phyloP scores from a whole-genome alignment of 2,329 filamentous ascomycete species.

The Alternaria sp. region DNA sequence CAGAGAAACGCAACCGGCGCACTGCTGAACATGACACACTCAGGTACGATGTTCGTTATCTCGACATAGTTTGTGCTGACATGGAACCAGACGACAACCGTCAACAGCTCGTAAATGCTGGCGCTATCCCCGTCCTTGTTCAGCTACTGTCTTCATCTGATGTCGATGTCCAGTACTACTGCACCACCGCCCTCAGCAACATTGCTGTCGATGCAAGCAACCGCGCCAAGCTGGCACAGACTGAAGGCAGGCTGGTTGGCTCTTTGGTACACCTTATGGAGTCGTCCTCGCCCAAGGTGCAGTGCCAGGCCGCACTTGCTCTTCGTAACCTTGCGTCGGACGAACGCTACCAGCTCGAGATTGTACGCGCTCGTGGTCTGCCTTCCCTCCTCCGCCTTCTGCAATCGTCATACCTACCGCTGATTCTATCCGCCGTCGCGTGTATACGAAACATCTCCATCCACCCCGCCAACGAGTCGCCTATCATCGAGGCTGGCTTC shows the following conservation, averaged over 20 bases:
- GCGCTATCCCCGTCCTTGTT: conserved; percentile 96
- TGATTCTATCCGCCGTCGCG: conserved; percentile 95
- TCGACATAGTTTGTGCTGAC: conserved; percentile 29
- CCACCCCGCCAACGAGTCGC: conserved; percentile 95
- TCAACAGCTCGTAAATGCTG: conserved; percentile 95
- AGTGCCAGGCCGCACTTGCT: conserved; percentile 94
- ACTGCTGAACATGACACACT: conserved; percentile 98
- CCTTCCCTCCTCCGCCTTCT: conserved; percentile 85
- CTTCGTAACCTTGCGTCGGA: conserved; percentile 95
- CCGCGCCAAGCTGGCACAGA: conserved; percentile 87
- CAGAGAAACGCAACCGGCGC: conserved; percentile 97
- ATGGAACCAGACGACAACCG: conserved; percentile 82
- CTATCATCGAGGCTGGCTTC: conserved; percentile 97
- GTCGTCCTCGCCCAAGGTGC: conserved; percentile 89
- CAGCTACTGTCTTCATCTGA: conserved; percentile 91
- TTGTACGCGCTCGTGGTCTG: conserved; percentile 87
- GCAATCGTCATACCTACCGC: conserved; percentile 92
- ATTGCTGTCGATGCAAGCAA: conserved; percentile 95
- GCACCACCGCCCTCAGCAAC: conserved; percentile 97
- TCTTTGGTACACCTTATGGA: conserved; percentile 97
- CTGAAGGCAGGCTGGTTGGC: conserved; percentile 89
- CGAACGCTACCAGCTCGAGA: conserved; percentile 98
- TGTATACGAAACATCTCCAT: conserved; percentile 99
- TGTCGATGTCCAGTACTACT: conserved; percentile 99
- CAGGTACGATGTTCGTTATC: conserved; percentile 65